Base-by-base conservation (phyloP, 768 basidiomycete genomes). In the Lentinula guzmanii region DNA sequence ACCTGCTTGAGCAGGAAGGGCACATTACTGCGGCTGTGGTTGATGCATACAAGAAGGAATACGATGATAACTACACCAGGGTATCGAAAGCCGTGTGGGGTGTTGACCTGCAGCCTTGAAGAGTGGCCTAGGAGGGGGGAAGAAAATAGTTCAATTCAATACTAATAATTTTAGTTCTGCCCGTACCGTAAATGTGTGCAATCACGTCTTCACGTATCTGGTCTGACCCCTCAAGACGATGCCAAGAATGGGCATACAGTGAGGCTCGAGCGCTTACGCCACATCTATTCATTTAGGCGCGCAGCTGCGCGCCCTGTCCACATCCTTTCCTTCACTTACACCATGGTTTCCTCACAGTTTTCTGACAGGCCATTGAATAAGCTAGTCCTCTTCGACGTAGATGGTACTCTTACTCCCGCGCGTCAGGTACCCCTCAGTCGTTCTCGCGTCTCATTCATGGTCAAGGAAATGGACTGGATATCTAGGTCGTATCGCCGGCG, bases 331-430 rank as follows among this genome's bases (percentile, higher is more conserved):
- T 11, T 16, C 50, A 54, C 62, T 61, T 53, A 60, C 64, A 37
- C 64, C 46, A 90, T 89, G 86, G 76, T 75, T 52, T 81, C 86
- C 56, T 64, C 81, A 60, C 75, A 76, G 4, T 91, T 92, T 65
- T 73, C 82, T 21, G 77, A 79, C 68, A 78, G 90, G 8, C 83
- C 86, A 5, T 62, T 74, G 63, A 91, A 89, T 63, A 90, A 85
- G 64, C 79, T 94, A 1, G 75, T 86, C 45, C 79, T 94, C 21
- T 94, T 94, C 72, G 93, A 94, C 70, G 91, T 93, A 37, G 92
- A 94, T 72, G 85, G 74, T 6, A 91, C 92, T 2, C 81, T 94
- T 31, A 83, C 86, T 4, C 83, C 66, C 11, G 79, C 92, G 0
- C 88, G 91, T 68, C 86, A 84, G 75, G 86, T 86, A 70, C 61